These are phyloP conservation scores for Mucor irregularis DNA, from an alignment of 371 early-diverging fungal species.

Conservation along the genomic window DNA sequence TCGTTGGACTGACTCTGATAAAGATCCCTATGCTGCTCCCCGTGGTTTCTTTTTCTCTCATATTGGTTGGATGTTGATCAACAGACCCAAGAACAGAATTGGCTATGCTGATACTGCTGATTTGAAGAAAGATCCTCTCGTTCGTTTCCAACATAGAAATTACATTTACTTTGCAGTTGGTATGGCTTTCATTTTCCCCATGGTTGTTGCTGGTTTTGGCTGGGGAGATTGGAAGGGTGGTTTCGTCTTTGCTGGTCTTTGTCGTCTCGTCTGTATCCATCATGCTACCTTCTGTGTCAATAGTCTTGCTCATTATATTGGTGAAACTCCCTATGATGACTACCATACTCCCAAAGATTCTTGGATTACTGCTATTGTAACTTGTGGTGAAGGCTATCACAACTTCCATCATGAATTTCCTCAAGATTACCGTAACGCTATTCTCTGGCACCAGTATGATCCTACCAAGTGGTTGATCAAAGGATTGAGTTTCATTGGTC, in stretches of 20 bases:
- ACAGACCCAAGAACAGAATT: slow-evolving; percentile 67
- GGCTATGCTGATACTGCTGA: slow-evolving; percentile 87
- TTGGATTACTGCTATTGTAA: slow-evolving; percentile 79
- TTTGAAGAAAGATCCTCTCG: slow-evolving; percentile 74
- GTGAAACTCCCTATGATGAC: slow-evolving; percentile 79
- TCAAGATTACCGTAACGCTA: slow-evolving; percentile 93
- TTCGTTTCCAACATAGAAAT: slow-evolving; percentile 82
- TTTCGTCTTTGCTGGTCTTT: slow-evolving; percentile 80
- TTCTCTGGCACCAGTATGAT: slow-evolving; percentile 88
- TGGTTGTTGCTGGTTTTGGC: slow-evolving; percentile 75
- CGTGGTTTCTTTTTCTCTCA: slow-evolving; percentile 87
- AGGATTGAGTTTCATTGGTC: slow-evolving; percentile 60
- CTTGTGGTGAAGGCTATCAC: slow-evolving; percentile 86
- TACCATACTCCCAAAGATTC: slow-evolving; percentile 79
- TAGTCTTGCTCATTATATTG: slow-evolving; percentile 82
- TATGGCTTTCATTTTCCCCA: slow-evolving; percentile 82
- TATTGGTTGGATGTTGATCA: slow-evolving; percentile 89
- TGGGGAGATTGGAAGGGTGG: slow-evolving; percentile 94
- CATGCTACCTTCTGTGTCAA: slow-evolving; percentile 97
- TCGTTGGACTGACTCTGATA: slow-evolving; percentile 84
- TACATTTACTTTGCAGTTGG: slow-evolving; percentile 72
- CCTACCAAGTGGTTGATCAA: slow-evolving; percentile 95
- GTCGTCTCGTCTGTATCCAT: slow-evolving; percentile 82
- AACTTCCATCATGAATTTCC: slow-evolving; percentile 96
- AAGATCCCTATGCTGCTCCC: slow-evolving; percentile 88